Percentiles rank a stretch among this genome's conserved stretches.
These are phyloP conservation scores for Starmerella vitae DNA, from an alignment of 805 yeast species.

Conservation along the genomic window DNA sequence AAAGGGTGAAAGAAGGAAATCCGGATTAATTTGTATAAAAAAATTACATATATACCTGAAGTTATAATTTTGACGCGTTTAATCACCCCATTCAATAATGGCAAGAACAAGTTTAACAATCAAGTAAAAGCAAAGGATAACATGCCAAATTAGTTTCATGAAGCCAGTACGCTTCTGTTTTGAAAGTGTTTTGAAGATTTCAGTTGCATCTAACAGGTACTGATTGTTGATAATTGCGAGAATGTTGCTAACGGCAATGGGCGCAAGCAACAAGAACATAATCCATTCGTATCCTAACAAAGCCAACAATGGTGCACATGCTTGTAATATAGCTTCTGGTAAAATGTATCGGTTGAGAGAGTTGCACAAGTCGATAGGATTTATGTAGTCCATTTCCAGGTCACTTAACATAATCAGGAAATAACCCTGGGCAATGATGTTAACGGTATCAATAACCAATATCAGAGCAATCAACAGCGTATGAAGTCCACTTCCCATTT, in stretches of 20 bases:
- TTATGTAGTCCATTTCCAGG: constrained; percentile 18
- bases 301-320: constrained; percentile 49
- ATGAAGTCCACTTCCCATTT: neutral
- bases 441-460: constrained; percentile 5
- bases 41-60: too few relatives aligned
- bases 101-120: constrained; percentile 93
- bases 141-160: constrained; percentile 77
- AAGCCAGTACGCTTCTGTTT: constrained; percentile 87
- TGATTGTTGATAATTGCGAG: constrained; percentile 67
- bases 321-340: constrained; percentile 78
- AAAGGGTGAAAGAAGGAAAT: too few relatives aligned
- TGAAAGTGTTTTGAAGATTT: constrained; percentile 84
- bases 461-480: neutral
- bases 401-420: constrained; percentile 15
- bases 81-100: constrained; percentile 48
- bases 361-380: constrained; percentile 71
- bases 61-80: too few relatives aligned
- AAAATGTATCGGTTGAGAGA: constrained; percentile 71
- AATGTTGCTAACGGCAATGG: constrained; percentile 68
- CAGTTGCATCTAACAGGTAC: constrained; percentile 90
- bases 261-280: constrained; percentile 70
- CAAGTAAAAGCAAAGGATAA: constrained; percentile 87
- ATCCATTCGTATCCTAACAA: constrained; percentile 88
- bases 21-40: too few relatives aligned
- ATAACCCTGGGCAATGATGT: constrained; percentile 14